phyloP scores from a whole-genome alignment of 148 eudicot genomes.

The Cornus suecica region DNA sequence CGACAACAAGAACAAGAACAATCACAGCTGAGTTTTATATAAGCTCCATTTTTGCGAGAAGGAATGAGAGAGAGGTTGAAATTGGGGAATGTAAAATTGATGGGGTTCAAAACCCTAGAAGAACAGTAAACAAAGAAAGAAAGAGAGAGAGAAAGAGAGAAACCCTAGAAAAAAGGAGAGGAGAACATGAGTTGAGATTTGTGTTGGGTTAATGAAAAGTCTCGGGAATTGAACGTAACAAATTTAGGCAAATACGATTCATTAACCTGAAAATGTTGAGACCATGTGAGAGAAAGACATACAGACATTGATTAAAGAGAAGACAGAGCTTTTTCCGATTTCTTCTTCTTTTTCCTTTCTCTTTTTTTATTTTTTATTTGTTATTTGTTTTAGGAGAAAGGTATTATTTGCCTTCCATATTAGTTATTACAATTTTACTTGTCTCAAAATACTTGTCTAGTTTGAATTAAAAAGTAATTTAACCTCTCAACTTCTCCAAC shows the following conservation, averaged over 20 bases:
- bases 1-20: too few relatives aligned
- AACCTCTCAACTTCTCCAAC: too few relatives aligned
- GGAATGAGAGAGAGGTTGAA: neutral
- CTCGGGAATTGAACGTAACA: neutral
- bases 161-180: slow-evolving; percentile 14
- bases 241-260: slow-evolving; percentile 4
- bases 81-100: neutral
- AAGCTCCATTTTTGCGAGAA: neutral
- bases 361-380: neutral
- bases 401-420: too few relatives aligned
- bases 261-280: slow-evolving; percentile 24
- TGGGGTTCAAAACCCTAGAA: slow-evolving; percentile 8
- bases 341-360: neutral
- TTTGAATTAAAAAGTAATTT: too few relatives aligned
- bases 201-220: slow-evolving; percentile 17
- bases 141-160: slow-evolving; percentile 7
- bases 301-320: neutral
- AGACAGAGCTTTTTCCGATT: neutral
- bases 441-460: too few relatives aligned
- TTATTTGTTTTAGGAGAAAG: neutral
- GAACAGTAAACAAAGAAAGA: neutral
- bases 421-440: too few relatives aligned
- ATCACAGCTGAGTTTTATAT: neutral
- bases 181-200: slow-evolving; percentile 15
- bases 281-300: neutral